Evolutionary conservation across 345 rosid species (phyloP).

Genomic region (Citrus hindsii): DNA sequence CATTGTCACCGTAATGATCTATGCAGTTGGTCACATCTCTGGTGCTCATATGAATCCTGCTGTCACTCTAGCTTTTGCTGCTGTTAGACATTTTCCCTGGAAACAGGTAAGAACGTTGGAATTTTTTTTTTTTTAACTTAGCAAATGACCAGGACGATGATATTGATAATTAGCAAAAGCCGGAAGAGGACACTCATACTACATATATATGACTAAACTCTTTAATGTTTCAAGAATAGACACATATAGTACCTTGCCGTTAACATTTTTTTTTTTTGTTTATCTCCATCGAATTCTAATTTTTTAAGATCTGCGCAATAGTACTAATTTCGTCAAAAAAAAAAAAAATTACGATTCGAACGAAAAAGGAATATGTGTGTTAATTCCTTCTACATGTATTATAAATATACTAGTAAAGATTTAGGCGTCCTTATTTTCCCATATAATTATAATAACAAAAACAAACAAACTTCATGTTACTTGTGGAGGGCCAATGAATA

Average conservation of each 20-base stretch:
- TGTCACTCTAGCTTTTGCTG: conserved; percentile 58
- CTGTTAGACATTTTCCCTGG: conserved; percentile 50
- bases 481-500: not conserved
- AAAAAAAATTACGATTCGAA: no score
- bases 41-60: conserved; percentile 86
- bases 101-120: conserved; percentile 35
- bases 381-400: no score
- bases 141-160: not conserved
- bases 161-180: not conserved
- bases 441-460: not conserved
- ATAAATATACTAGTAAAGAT: no score
- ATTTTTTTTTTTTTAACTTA: not conserved
- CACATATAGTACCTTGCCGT: not conserved
- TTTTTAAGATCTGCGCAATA: no score
- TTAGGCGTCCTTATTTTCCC: no score
- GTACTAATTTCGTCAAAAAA: no score
- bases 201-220: no score
- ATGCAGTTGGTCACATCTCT: conserved; percentile 68
- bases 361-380: no score
- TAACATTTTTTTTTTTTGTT: no score
- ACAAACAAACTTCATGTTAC: not conserved
- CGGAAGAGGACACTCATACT: not conserved
- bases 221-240: not conserved
- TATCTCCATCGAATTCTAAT: no score
- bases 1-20: conserved; percentile 64